Percentiles rank a stretch among this genome's conserved stretches.
These are phyloP conservation scores for Aristolochia californica DNA, from an alignment of 164 flowering plant genomes.

Conservation along the genomic window DNA sequence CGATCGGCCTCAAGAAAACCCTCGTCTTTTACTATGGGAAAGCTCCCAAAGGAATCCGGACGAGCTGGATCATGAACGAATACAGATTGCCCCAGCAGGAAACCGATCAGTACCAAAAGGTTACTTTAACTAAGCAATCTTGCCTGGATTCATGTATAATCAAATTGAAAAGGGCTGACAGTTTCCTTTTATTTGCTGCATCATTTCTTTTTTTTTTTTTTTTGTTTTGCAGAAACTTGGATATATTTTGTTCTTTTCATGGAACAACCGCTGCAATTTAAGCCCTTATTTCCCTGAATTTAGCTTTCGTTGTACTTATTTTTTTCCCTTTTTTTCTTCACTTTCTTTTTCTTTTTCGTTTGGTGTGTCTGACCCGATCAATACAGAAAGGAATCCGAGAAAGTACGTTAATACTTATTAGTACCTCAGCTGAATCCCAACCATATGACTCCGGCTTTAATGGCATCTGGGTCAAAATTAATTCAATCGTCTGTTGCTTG, in stretches of 20 bases:
- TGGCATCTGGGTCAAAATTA: neutral
- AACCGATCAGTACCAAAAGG: slow-evolving; percentile 74
- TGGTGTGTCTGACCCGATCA: no score
- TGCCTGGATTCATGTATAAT: no score
- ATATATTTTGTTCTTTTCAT: neutral
- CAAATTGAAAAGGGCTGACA: neutral
- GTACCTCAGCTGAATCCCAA: slow-evolving; percentile 1
- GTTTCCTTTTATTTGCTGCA: neutral
- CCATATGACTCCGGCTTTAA: neutral
- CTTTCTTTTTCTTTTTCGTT: no score
- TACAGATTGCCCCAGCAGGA: slow-evolving; percentile 89
- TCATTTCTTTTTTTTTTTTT: neutral
- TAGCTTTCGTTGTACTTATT: neutral
- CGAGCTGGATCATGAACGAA: slow-evolving; percentile 98
- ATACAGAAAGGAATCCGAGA: neutral
- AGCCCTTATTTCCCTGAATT: neutral
- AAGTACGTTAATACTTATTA: neutral
- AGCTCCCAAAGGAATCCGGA: slow-evolving; percentile 90
- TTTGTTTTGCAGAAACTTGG: neutral
- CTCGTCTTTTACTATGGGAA: slow-evolving; percentile 98
- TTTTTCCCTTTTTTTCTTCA: no score
- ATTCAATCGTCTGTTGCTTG: neutral
- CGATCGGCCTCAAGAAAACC: slow-evolving; percentile 93
- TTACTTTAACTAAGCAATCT: slow-evolving; percentile 7
- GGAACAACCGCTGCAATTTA: neutral